Evolutionary conservation across 768 basidiomycete genomes (phyloP).

Genomic region (Lactarius hengduanensis): DNA sequence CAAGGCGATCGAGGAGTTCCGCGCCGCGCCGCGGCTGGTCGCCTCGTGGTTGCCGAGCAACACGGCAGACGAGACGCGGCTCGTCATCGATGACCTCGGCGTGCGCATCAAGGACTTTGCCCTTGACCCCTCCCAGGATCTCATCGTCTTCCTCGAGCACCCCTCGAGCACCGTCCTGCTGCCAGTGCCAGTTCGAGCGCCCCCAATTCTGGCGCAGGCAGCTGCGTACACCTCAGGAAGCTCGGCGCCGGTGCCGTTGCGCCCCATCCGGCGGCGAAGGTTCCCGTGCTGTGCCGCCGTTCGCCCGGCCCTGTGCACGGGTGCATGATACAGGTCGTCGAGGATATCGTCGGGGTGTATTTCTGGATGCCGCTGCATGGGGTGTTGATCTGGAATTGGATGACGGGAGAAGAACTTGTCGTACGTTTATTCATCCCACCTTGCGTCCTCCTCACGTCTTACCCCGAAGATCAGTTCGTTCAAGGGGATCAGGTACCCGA

Average conservation of each 20-base stretch:
- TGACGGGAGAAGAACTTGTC: constrained; percentile 40
- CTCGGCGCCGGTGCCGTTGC: constrained; percentile 38
- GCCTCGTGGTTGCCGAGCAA: constrained; percentile 33
- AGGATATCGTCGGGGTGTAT: constrained; percentile 53
- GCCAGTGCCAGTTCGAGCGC: not conserved
- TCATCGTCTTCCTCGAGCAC: constrained; percentile 46
- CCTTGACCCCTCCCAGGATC: constrained; percentile 64
- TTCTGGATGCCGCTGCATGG: constrained; percentile 38
- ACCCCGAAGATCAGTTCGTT: too few relatives aligned
- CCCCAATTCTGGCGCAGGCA: not conserved
- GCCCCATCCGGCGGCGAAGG: constrained; percentile 44
- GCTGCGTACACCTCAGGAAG: constrained; percentile 45
- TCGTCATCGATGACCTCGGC: constrained; percentile 40
- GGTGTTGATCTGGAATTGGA: constrained; percentile 55
- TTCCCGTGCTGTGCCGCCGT: constrained; percentile 32
- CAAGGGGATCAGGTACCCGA: too few relatives aligned
- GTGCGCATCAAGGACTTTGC: constrained; percentile 54
- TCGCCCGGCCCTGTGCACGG: constrained; percentile 32
- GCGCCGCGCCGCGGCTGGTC: constrained; percentile 30
- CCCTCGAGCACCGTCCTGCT: constrained; percentile 31
- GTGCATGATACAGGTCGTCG: constrained; percentile 50
- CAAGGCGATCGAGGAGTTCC: constrained; percentile 15
- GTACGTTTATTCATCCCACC: constrained; percentile 36
- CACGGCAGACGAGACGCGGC: constrained; percentile 15
- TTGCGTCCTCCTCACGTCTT: too few relatives aligned